Conservation (phyloP, 75 land plant species). For the Sequoia sempervirens region DNA sequence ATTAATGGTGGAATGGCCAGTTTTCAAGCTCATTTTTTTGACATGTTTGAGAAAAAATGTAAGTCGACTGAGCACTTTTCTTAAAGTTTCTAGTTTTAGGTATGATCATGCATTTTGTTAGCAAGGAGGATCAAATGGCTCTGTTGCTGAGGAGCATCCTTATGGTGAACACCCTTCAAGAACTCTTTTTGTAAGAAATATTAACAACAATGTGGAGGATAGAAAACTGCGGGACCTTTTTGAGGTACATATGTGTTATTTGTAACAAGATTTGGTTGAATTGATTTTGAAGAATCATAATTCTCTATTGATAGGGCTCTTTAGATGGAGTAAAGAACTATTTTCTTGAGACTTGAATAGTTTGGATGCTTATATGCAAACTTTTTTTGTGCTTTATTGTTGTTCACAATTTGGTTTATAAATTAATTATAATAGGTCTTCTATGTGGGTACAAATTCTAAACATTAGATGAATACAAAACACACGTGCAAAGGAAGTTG, state of each 20-base stretch:
- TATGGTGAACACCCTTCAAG: conserved; percentile 81
- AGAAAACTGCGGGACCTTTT: conserved; percentile 65
- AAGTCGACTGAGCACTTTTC: too few species aligned
- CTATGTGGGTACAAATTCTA: too few species aligned
- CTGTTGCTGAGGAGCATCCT: conserved; percentile 63
- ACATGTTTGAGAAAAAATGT: too few species aligned
- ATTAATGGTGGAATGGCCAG: too few species aligned
- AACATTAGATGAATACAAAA: too few species aligned
- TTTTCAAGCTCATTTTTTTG: too few species aligned
- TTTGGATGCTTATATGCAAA: background rate
- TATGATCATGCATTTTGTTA: too few species aligned
- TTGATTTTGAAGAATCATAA: background rate
- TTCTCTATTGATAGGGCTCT: background rate
- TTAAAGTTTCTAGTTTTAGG: too few species aligned
- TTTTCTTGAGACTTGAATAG: background rate
- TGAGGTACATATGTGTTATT: conserved; percentile 40
- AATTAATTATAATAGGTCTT: background rate
- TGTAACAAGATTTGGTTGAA: background rate
- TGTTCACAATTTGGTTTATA: background rate
- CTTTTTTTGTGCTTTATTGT: background rate
- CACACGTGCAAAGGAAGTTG: too few species aligned
- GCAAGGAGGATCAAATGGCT: conserved; percentile 32
- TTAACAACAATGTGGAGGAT: conserved; percentile 81
- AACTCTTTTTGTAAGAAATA: conserved; percentile 83
- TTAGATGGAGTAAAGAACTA: background rate